Evolutionary conservation across 345 rosid genomes (phyloP), one percentile per base, ranked within the genome.

Genomic region (Clarkia xantiana): DNA sequence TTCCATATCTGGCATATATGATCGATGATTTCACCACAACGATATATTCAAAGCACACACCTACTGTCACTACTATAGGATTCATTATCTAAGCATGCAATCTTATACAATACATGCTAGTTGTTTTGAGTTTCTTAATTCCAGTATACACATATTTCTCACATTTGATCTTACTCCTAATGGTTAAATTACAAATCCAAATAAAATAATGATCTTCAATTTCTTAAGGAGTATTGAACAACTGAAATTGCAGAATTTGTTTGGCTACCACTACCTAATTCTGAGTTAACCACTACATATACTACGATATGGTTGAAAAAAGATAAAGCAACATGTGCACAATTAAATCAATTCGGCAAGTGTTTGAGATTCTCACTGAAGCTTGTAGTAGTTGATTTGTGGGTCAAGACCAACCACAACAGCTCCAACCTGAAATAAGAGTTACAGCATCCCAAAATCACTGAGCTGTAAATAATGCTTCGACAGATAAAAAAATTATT

Each of bases 391-490:
- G 78, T 90, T 90, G 53, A 90, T 75, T 47, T 51, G 36, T 17
- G 88, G 93, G 58, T 90, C 96, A 44, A 83, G 39, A 52, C 96
- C 96, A 44, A 86, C 96, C 56, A 86, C 89, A 54, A 90, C 94
- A 29, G 96, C 97, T 67, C 97, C 97, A 51, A 83, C 97, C 97
- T 81, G 76, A 18, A 47, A 23, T 14, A n/a, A 23, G 55, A 42
- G 60, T 44, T 49, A 40, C 40, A 15, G 40, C 18, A 18, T 49
- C 53, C 25, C 4, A 14, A 34, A 34, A 13, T 40, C 41, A 29
- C 15, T 22, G 10, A 49, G 42, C 42, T 4, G 10, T 14, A 49
- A 34, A 13, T 25, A 13, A 16, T 34, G 19, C 15, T 10, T 6
- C 3, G 3, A 47, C 10, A 15, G 18, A 49, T 29, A 18, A 55